Conservation (phyloP, 805 yeast genomes). For the Yamadazyma akitaensis region DNA sequence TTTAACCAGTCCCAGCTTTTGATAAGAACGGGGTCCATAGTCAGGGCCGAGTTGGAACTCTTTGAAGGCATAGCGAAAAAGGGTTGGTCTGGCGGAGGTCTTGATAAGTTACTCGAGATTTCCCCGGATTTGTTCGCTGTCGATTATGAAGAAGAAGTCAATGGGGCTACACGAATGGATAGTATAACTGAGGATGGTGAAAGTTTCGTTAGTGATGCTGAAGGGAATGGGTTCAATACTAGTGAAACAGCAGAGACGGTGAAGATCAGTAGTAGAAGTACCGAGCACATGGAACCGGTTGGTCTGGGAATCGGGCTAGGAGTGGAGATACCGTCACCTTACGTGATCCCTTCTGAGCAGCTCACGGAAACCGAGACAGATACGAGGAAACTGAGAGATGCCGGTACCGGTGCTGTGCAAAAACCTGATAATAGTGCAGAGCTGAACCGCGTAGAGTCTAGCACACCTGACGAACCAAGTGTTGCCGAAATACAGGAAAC, state of each 20-base stretch:
- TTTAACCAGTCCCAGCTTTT: constrained; percentile 56
- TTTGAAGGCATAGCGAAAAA: constrained; percentile 78
- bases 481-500: not conserved
- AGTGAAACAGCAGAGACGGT: constrained; percentile 12
- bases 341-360: not conserved
- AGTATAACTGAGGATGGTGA: constrained; percentile 9
- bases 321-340: not conserved
- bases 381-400: not conserved
- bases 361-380: not conserved
- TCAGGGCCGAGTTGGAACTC: constrained; percentile 77
- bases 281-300: not conserved
- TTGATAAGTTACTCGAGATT: constrained; percentile 61
- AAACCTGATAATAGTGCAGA: not conserved
- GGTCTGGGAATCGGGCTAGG: not conserved
- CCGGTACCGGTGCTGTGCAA: not conserved
- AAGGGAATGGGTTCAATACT: constrained; percentile 1
- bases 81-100: constrained; percentile 86
- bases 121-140: constrained; percentile 53
- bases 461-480: not conserved
- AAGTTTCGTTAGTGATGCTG: not conserved
- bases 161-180: constrained; percentile 3
- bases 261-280: not conserved
- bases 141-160: constrained; percentile 21
- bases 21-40: constrained; percentile 55
- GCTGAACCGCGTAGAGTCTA: not conserved